Evolutionary conservation across 1,284 basidiomycete genomes (phyloP), one percentile per base, ranked within the genome.

Genomic region (Cystobasidium slooffiae): DNA sequence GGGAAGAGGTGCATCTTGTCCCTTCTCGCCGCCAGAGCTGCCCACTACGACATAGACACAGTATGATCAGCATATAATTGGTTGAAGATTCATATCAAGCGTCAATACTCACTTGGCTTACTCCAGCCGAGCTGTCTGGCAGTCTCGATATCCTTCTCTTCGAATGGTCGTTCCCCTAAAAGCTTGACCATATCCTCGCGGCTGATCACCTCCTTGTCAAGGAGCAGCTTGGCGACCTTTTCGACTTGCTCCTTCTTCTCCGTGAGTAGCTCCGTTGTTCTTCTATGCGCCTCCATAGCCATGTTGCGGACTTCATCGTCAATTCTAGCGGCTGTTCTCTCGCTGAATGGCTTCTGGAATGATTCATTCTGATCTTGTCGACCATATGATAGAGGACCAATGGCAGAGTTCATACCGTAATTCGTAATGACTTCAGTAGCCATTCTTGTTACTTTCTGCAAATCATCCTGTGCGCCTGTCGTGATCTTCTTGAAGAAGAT

Each of bases 401-500:
- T 93, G 67, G 89, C 88, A 67, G 88, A 86, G 84, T 96, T 96
- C 96, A 99, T 98, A 75, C 96, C 96, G 83, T 95, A 84, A 72
- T 81, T 82, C 12, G 82, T 81, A 77, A 86, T 85, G 47, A 87
- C 93, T 84, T 98, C 95, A 78, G 96, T 97, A 1, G 96, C 97
- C 90, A 98, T 94, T 77, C 92, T 89, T 9, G 97, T 97, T 78
- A 99, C 97, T 85, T 98, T 99, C 83, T 96, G 93, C 68, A 98
- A 85, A 81, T 98, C 96, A 81, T 98, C 95, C 83, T 97, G 94
- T 3, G 97, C 97, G 78, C 96, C 96, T 1, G 96, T 97, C 0
- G 97, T 99, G 83, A 99, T 96, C n/a, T 83, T 79, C 46, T 92
- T 93, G 81, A 99, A 99, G 86, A 99, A 97, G 76, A 99, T 95